Percentiles rank a stretch among this genome's conserved stretches.
These are phyloP conservation scores for Grigorovia humatica DNA, from an alignment of 805 yeast species.

Conservation along the genomic window DNA sequence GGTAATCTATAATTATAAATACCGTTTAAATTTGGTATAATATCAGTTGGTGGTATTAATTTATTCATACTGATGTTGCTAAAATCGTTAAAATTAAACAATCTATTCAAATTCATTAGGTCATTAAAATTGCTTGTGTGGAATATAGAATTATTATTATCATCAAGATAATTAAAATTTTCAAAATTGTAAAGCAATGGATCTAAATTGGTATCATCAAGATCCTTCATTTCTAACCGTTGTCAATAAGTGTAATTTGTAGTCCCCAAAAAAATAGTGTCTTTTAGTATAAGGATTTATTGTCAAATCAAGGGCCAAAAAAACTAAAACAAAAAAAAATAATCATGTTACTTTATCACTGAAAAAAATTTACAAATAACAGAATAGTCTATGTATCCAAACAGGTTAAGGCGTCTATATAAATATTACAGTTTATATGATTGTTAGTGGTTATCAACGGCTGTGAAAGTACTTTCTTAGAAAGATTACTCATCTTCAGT, in stretches of 20 bases:
- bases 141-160: background rate
- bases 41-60: constrained; percentile 1
- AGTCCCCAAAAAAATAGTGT: too few relatives aligned
- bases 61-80: background rate
- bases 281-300: too few relatives aligned
- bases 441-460: too few relatives aligned
- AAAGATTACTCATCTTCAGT: background rate
- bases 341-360: too few relatives aligned
- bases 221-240: background rate
- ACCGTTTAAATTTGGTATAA: constrained; percentile 28
- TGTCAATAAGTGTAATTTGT: background rate
- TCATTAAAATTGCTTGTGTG: background rate
- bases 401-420: too few relatives aligned
- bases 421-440: too few relatives aligned
- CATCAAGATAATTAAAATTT: too few relatives aligned
- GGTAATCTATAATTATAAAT: constrained; percentile 47
- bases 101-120: background rate
- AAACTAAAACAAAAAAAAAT: too few relatives aligned
- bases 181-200: constrained; percentile 1
- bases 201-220: background rate
- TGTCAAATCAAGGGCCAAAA: too few relatives aligned
- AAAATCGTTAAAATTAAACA: background rate
- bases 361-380: too few relatives aligned
- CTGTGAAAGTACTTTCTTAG: too few relatives aligned
- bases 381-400: too few relatives aligned